Conservation (phyloP, 805 yeast genomes). For the Saccharomyces paradoxus region DNA sequence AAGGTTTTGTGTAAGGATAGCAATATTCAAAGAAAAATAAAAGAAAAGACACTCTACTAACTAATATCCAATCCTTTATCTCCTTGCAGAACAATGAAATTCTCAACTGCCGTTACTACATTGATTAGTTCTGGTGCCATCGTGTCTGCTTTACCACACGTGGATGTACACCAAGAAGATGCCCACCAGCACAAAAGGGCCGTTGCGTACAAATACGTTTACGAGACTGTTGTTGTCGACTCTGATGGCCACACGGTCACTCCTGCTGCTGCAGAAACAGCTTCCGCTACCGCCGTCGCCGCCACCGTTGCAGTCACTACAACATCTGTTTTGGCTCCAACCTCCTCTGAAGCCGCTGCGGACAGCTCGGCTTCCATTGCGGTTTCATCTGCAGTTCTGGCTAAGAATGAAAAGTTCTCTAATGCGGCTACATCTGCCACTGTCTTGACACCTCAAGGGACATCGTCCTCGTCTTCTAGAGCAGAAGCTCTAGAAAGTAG, state of each 20-base stretch:
- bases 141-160: slow-evolving; percentile 26
- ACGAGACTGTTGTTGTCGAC: slow-evolving; percentile 44
- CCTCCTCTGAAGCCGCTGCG: slow-evolving; percentile 6
- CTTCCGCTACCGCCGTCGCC: slow-evolving; percentile 13
- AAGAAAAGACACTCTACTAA: neutral
- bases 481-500: slow-evolving; percentile 29
- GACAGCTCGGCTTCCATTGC: slow-evolving; percentile 14
- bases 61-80: neutral
- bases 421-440: slow-evolving; percentile 12
- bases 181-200: slow-evolving; percentile 41
- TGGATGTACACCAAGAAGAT: slow-evolving; percentile 17
- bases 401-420: neutral
- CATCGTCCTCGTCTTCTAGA: too few species aligned
- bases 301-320: slow-evolving; percentile 13
- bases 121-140: slow-evolving; percentile 25
- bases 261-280: slow-evolving; percentile 29
- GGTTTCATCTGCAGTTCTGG: neutral
- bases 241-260: slow-evolving; percentile 37
- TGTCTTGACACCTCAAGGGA: slow-evolving; percentile 2
- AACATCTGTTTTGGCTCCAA: slow-evolving; percentile 14
- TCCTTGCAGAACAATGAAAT: slow-evolving; percentile 22
- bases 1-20: neutral
- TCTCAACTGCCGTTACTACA: slow-evolving; percentile 26
- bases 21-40: neutral
- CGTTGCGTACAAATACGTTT: slow-evolving; percentile 39